Evolutionary conservation across 2,329 filamentous ascomycete genomes (phyloP).

Genomic region (Talaromyces islandicus): DNA sequence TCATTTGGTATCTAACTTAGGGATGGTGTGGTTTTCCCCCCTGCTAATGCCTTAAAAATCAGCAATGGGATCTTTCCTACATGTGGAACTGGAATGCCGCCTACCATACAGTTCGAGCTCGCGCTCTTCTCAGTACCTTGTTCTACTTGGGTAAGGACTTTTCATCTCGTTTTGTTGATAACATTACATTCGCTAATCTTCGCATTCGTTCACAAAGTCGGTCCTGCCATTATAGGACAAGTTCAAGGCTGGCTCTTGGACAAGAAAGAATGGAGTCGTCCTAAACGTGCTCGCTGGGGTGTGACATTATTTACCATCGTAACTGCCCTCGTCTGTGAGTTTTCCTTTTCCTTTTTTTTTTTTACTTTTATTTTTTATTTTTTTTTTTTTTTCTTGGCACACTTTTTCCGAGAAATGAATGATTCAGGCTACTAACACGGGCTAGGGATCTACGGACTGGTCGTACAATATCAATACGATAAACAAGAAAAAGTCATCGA

Average conservation of each 20-base stretch:
- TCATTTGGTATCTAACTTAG: too few relatives aligned
- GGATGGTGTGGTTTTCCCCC: too few relatives aligned
- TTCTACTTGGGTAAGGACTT: background rate
- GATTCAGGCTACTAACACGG: too few relatives aligned
- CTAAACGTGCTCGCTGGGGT: background rate
- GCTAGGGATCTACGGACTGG: slow-evolving; percentile 1
- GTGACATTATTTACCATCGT: slow-evolving; percentile 1
- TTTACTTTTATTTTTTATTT: too few relatives aligned
- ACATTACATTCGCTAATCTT: background rate
- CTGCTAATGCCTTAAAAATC: background rate
- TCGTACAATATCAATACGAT: slow-evolving; percentile 5
- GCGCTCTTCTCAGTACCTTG: background rate
- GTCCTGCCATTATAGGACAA: background rate
- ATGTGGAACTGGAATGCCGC: slow-evolving; percentile 1
- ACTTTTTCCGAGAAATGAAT: too few relatives aligned
- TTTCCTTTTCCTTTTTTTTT: too few relatives aligned
- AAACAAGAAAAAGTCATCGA: background rate
- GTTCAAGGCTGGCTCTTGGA: slow-evolving; percentile 5
- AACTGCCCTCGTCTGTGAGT: background rate
- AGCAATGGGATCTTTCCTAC: slow-evolving; percentile 4
- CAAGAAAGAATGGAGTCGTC: slow-evolving; percentile 1
- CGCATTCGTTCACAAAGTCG: background rate
- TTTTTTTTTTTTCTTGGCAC: too few relatives aligned
- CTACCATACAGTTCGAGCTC: slow-evolving; percentile 1
- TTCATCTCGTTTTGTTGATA: background rate